Evolutionary conservation across 768 basidiomycete species (phyloP).

Genomic region (Solioccasus polychromus): DNA sequence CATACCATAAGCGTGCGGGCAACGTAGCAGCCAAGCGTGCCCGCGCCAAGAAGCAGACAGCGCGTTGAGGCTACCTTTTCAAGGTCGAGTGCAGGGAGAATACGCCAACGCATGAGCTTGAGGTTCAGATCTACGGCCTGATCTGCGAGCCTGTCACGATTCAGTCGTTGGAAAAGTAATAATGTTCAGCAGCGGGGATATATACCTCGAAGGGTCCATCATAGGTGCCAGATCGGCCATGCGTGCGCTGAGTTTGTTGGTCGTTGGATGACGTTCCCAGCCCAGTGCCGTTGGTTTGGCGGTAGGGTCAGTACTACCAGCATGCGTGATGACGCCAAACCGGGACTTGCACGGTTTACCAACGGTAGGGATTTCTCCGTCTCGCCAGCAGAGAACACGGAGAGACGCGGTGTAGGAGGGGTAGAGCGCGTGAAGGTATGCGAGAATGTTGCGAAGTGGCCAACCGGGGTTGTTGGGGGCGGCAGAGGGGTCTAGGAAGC

Average conservation of each 20-base stretch:
- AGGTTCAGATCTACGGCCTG: conserved; percentile 98
- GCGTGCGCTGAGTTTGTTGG: conserved; percentile 81
- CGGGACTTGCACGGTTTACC: conserved; percentile 58
- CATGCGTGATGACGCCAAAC: conserved; percentile 46
- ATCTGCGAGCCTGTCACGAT: conserved; percentile 66
- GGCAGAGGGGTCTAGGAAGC: conserved; percentile 85
- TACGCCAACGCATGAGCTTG: conserved; percentile 97
- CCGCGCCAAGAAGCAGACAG: conserved; percentile 89
- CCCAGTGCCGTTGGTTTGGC: conserved; percentile 70
- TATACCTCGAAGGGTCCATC: conserved; percentile 88
- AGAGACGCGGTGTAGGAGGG: conserved; percentile 46
- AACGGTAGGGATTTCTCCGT: conserved; percentile 45
- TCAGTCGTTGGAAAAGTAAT: neutral
- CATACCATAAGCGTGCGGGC: conserved; percentile 80
- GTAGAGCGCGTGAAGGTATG: conserved; percentile 68
- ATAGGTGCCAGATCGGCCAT: conserved; percentile 90
- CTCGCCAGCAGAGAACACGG: conserved; percentile 77
- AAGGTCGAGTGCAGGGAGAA: conserved; percentile 83
- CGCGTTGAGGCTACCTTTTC: conserved; percentile 79
- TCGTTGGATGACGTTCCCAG: conserved; percentile 88
- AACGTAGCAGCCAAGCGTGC: conserved; percentile 96
- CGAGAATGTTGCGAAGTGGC: conserved; percentile 91
- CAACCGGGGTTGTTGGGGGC: conserved; percentile 74
- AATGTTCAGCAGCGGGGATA: neutral
- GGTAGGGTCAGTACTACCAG: conserved; percentile 14